Conservation (phyloP, 2,329 filamentous ascomycete genomes). For the Colletotrichum sp. region DNA sequence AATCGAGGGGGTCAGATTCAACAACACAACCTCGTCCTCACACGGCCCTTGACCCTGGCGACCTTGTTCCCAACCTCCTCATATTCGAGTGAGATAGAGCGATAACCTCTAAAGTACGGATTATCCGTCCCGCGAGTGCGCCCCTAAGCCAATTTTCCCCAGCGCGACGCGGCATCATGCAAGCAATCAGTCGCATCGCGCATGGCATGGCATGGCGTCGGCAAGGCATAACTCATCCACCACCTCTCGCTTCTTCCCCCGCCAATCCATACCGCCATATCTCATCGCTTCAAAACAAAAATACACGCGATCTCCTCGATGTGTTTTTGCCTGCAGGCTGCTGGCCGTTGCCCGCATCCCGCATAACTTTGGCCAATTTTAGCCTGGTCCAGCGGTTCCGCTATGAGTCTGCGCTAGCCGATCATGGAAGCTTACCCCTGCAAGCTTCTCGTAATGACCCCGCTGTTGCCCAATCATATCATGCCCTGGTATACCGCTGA, state of each 20-base stretch:
- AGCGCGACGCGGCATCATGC: slow-evolving; percentile 2
- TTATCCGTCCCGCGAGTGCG: neutral
- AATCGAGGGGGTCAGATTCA: slow-evolving; percentile 4
- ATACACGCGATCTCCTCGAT: neutral
- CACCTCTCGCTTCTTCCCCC: slow-evolving; percentile 2
- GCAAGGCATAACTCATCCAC: neutral
- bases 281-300: slow-evolving; percentile 3
- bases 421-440: slow-evolving; percentile 1
- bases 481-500: neutral
- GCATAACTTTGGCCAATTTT: slow-evolving; percentile 21
- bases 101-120: neutral
- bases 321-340: neutral
- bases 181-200: neutral
- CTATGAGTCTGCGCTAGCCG: neutral
- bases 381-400: neutral
- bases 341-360: slow-evolving; percentile 1
- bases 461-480: neutral
- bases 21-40: slow-evolving; percentile 8
- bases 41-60: neutral
- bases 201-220: neutral
- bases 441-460: neutral
- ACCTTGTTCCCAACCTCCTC: neutral
- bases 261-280: slow-evolving; percentile 16
- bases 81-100: neutral
- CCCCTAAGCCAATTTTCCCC: neutral